Evolutionary conservation across 768 basidiomycete species (phyloP).

Genomic region (Leccinum sublutescens): DNA sequence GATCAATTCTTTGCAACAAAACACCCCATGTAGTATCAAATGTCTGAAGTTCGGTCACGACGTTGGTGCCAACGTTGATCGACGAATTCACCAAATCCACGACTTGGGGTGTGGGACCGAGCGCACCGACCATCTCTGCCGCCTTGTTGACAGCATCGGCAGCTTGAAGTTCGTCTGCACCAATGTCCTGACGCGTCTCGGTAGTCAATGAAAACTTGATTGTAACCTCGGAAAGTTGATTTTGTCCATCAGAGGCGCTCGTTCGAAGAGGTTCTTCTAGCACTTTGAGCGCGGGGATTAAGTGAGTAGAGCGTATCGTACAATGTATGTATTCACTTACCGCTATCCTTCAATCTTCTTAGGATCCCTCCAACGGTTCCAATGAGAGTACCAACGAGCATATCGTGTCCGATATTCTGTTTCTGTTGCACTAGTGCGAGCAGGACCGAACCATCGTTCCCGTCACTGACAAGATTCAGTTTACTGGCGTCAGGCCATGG

Average conservation of each 20-base stretch:
- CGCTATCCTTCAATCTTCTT: slow-evolving; percentile 11
- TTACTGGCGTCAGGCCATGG: background rate
- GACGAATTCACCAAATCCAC: background rate
- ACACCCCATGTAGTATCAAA: slow-evolving; percentile 20
- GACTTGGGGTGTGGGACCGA: background rate
- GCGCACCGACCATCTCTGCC: background rate
- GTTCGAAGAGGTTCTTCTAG: slow-evolving; percentile 12
- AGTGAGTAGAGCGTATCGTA: background rate
- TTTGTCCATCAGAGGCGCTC: background rate
- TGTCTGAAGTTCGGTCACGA: slow-evolving; percentile 5
- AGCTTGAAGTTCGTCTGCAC: slow-evolving; percentile 17
- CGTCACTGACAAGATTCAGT: slow-evolving; percentile 14
- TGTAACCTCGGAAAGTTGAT: background rate
- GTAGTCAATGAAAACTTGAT: slow-evolving; percentile 15
- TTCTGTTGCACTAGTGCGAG: slow-evolving; percentile 15
- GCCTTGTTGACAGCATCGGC: slow-evolving; percentile 9
- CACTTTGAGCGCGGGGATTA: slow-evolving; percentile 3
- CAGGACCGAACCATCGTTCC: slow-evolving; percentile 10
- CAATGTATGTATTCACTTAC: background rate
- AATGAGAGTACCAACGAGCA: slow-evolving; percentile 10
- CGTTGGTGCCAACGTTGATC: background rate
- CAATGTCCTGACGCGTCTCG: background rate
- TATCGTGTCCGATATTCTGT: slow-evolving; percentile 2
- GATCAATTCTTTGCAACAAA: slow-evolving; percentile 12
- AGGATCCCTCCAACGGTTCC: slow-evolving; percentile 13